phyloP scores from a whole-genome alignment of 768 basidiomycete species.

The Peribolospora kevripleyi region DNA sequence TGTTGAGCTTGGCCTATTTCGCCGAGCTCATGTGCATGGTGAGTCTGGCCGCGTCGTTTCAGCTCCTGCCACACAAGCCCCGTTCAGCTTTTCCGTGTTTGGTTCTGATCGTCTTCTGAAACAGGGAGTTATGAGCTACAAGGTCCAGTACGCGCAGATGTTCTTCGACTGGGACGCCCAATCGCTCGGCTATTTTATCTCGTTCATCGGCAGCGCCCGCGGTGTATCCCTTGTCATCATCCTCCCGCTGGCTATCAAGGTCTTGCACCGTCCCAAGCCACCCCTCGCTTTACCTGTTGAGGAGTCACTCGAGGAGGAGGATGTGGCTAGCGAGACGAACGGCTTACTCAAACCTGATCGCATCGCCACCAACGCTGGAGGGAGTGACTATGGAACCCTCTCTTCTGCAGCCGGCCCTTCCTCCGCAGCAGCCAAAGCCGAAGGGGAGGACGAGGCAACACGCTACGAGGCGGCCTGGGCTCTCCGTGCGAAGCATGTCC shows the following conservation, averaged over 20 bases:
- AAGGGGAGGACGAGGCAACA: neutral
- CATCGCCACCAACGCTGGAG: too few species aligned
- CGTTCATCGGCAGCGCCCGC: slow-evolving; percentile 9
- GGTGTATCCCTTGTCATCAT: slow-evolving; percentile 10
- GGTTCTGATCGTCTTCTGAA: too few species aligned
- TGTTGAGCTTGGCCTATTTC: too few species aligned
- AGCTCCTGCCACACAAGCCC: too few species aligned
- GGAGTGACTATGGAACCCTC: neutral
- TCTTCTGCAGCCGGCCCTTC: neutral
- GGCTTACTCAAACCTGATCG: slow-evolving; percentile 8
- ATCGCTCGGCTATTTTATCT: slow-evolving; percentile 11
- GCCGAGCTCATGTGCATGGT: too few species aligned
- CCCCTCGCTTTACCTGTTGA: neutral
- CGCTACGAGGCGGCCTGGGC: neutral
- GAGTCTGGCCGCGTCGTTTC: too few species aligned
- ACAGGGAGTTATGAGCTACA: neutral
- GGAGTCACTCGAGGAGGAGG: slow-evolving; percentile 6
- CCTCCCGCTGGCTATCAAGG: slow-evolving; percentile 10
- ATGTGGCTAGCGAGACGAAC: slow-evolving; percentile 7
- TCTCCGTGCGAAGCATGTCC: neutral
- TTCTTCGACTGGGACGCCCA: slow-evolving; percentile 10
- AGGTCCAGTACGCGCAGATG: slow-evolving; percentile 11
- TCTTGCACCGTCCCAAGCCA: slow-evolving; percentile 3
- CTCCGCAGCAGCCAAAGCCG: neutral
- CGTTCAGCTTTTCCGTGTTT: too few species aligned